Conservation (phyloP, 352 stramenopile species). For the Peronospora destructor region DNA sequence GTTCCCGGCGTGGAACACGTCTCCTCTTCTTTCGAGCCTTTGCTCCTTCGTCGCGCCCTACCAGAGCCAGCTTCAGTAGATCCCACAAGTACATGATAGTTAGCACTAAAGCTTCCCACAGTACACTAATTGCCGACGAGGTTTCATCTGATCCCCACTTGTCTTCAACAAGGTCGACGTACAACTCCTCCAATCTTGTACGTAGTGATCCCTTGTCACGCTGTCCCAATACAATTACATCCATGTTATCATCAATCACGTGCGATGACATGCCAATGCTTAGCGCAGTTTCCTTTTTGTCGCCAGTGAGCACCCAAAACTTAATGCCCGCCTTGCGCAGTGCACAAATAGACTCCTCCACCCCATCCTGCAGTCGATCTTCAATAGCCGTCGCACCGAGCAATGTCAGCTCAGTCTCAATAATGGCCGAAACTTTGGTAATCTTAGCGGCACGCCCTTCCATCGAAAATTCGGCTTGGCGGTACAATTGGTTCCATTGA, state of each 20-base stretch:
- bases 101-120: constrained; percentile 74
- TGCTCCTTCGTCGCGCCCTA: constrained; percentile 64
- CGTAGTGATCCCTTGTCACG: constrained; percentile 72
- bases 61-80: constrained; percentile 54
- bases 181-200: constrained; percentile 74
- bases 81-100: constrained; percentile 61
- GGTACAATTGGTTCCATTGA: constrained; percentile 61
- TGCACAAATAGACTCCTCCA: constrained; percentile 89
- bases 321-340: constrained; percentile 92
- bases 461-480: constrained; percentile 72
- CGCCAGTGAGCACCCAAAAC: constrained; percentile 92
- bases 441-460: constrained; percentile 66
- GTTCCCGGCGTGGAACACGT: constrained; percentile 45
- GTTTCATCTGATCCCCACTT: constrained; percentile 83
- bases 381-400: constrained; percentile 90
- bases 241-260: constrained; percentile 87
- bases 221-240: constrained; percentile 81
- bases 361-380: constrained; percentile 89
- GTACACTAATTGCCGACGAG: constrained; percentile 62
- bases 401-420: constrained; percentile 83
- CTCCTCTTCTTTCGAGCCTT: constrained; percentile 65
- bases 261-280: constrained; percentile 87
- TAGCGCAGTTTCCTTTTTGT: constrained; percentile 85
- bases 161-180: constrained; percentile 83
- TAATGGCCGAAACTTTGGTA: constrained; percentile 63